phyloP scores from a whole-genome alignment of 202 grass and related monocot genomes.

The Brachypodium distachyon region DNA sequence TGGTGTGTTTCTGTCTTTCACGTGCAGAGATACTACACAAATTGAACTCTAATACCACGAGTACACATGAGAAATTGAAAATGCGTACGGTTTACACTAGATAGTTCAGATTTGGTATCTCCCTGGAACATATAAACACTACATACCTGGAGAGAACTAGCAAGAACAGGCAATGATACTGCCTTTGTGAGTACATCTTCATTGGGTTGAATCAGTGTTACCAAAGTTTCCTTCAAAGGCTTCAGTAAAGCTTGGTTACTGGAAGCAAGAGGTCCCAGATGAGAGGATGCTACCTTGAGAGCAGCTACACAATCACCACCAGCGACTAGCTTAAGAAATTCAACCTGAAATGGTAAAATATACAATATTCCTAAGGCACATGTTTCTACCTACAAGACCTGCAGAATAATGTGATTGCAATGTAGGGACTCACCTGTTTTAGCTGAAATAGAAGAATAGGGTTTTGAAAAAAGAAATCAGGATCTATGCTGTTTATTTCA shows the following conservation, averaged over 20 bases:
- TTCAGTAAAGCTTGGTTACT: constrained; percentile 77
- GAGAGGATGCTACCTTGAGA: constrained; percentile 62
- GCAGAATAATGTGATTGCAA: background rate
- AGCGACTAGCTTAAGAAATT: constrained; percentile 90
- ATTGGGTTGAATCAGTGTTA: constrained; percentile 59
- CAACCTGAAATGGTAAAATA: constrained; percentile 44
- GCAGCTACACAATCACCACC: constrained; percentile 57
- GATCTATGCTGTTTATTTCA: constrained; percentile 82
- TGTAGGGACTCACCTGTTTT: constrained; percentile 68
- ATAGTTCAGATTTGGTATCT: background rate
- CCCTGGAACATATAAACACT: background rate
- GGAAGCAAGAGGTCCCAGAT: constrained; percentile 84
- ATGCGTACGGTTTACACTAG: background rate
- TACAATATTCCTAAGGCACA: background rate
- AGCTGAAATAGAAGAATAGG: constrained; percentile 86
- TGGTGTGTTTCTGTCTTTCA: background rate
- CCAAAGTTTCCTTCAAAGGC: constrained; percentile 97
- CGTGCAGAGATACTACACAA: background rate
- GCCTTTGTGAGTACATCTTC: constrained; percentile 59
- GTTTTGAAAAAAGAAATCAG: constrained; percentile 85
- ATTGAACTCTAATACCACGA: background rate
- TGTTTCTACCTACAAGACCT: background rate
- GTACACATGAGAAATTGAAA: background rate
- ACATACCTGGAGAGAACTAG: constrained; percentile 84
- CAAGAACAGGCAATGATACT: constrained; percentile 69